Evolutionary conservation across 2,329 filamentous ascomycete genomes (phyloP), one percentile per base, ranked within the genome.

Genomic region (Colletotrichum lentis): DNA sequence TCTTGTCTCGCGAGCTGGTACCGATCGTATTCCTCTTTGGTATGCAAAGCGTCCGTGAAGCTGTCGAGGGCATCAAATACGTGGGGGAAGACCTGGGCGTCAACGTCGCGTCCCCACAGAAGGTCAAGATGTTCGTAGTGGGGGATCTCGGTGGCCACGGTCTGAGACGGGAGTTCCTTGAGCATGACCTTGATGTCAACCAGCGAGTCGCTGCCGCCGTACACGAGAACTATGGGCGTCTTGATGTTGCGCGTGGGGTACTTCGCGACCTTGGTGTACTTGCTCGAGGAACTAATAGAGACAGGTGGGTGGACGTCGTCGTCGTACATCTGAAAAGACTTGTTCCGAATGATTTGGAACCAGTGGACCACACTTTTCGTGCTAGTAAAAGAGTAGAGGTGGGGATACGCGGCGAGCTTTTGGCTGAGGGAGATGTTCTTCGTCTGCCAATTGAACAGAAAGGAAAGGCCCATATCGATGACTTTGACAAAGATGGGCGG

Each of bases 291-390:
- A 24, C 86, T 87, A 44, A 94, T 82, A 62, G 89, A 88, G 68
- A 97, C 83, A 0, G 91, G 91, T 35, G 90, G 90, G 65, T 94
- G 91, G 0, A 96, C 87, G 74, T 98, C 95, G 76, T 99, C 96
- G 76, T 99, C 96, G 78, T 94, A 98, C 92, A 99, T 97, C 79
- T 99, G 96, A 78, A 99, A 98, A 31, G 89, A 94, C 74, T 93
- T 92, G 74, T 95, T 97, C 71, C 96, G 91, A 74, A 99, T 99
- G 76, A 99, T 97, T 77, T 99, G 96, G 78, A 99, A 99, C 96
- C 96, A 99, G 77, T 99, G 96, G 0, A 99, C 96, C 10, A 99
- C 94, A 22, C 91, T 94, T 80, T 99, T 99, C 65, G 94, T 97
- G 77, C 93, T 97, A 0, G 95, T 97, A 77, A 95, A 98, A 0